Evolutionary conservation across 139 green algal genomes (phyloP).

Genomic region (Nannochloris sp.): DNA sequence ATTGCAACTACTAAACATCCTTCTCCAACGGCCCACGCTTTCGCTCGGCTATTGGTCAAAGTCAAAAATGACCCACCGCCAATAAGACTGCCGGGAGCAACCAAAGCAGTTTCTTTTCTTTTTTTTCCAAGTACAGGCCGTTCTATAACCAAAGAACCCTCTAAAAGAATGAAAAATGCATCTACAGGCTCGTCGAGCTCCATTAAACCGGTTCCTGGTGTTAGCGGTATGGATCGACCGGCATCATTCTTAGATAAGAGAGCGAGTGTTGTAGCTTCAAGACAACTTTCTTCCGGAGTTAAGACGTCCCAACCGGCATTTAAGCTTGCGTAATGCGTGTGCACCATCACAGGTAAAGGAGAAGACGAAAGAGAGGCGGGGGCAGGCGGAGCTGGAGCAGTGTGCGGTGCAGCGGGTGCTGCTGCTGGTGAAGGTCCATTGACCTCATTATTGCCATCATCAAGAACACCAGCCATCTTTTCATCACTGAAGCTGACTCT

Average conservation of each 20-base stretch:
- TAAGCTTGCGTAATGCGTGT: slow-evolving; percentile 24
- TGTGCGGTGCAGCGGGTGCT: too few species aligned
- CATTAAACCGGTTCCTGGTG: slow-evolving; percentile 31
- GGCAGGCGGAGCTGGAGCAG: too few species aligned
- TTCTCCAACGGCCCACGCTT: slow-evolving; percentile 25
- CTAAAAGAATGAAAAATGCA: slow-evolving; percentile 40
- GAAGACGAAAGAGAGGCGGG: too few species aligned
- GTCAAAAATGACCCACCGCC: slow-evolving; percentile 53
- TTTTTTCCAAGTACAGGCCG: not conserved
- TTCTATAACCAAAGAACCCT: slow-evolving; percentile 21
- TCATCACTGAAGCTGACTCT: not conserved
- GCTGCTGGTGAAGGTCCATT: too few species aligned
- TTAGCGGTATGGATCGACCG: slow-evolving; percentile 22
- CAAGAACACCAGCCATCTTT: not conserved
- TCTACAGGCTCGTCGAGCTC: slow-evolving; percentile 32
- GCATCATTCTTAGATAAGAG: not conserved
- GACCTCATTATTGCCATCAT: too few species aligned
- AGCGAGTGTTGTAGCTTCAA: not conserved
- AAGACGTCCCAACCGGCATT: slow-evolving; percentile 52
- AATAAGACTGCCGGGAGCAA: slow-evolving; percentile 44
- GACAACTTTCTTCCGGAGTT: not conserved
- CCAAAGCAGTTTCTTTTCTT: slow-evolving; percentile 7
- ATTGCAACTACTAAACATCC: slow-evolving; percentile 39
- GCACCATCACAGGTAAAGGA: not conserved
- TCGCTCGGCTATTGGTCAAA: slow-evolving; percentile 15